These are phyloP conservation scores for Phytopythium montanum DNA, from an alignment of 352 stramenopile species.

Conservation along the genomic window DNA sequence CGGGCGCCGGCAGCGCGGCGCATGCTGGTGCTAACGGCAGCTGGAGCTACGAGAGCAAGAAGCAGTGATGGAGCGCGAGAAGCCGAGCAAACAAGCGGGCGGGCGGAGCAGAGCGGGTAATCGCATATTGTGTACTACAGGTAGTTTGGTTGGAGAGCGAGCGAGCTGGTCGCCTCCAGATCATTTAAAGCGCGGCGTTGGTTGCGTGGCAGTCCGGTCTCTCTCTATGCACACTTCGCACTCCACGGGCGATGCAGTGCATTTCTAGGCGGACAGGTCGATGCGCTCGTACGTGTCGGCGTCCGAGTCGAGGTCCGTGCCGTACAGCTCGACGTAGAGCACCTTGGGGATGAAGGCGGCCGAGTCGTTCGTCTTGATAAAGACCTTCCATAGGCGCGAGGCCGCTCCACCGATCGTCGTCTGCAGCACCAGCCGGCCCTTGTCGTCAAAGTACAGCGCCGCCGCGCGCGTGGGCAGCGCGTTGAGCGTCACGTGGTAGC, in stretches of 20 bases:
- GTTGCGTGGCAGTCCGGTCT: not conserved
- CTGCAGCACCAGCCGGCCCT: slow-evolving; percentile 50
- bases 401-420: slow-evolving; percentile 35
- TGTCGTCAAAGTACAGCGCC: slow-evolving; percentile 55
- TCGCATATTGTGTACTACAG: slow-evolving; percentile 7
- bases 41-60: slow-evolving; percentile 68
- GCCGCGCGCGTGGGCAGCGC: slow-evolving; percentile 50
- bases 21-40: slow-evolving; percentile 8
- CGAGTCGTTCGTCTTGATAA: slow-evolving; percentile 54
- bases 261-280: slow-evolving; percentile 30
- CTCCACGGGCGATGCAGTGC: not conserved
- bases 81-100: not conserved
- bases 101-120: not conserved
- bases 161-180: not conserved
- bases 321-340: slow-evolving; percentile 74
- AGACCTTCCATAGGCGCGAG: slow-evolving; percentile 73
- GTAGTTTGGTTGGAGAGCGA: slow-evolving; percentile 2
- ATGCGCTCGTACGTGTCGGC: slow-evolving; percentile 68
- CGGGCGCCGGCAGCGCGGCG: slow-evolving; percentile 2
- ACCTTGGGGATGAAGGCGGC: slow-evolving; percentile 70
- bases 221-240: not conserved
- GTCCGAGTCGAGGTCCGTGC: slow-evolving; percentile 40
- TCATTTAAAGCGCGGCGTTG: slow-evolving; percentile 3
- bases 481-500: slow-evolving; percentile 64
- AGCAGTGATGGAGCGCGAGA: slow-evolving; percentile 13